Evolutionary conservation across 1,284 basidiomycete genomes (phyloP), one percentile per base, ranked within the genome.

Genomic region (Naganishia sp.): DNA sequence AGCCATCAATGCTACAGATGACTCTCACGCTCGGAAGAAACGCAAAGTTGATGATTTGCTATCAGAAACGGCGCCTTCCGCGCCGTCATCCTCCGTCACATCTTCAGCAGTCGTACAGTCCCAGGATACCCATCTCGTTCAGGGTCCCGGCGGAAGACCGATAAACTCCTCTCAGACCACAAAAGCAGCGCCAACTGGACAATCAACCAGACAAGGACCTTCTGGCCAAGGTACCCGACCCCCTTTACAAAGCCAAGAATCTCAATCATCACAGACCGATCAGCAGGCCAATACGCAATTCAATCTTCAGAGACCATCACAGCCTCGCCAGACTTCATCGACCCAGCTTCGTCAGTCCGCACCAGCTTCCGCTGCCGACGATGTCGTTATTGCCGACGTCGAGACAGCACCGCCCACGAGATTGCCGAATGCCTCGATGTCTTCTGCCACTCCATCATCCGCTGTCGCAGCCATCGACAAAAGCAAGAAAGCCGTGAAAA

Each of bases 321-420:
- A 54, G 31, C n/a, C 52, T 2, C 18, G 32, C 4, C 52, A 54
- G 32, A 32, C 51, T 3, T 31, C 51, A 9, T 31, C 10, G 15
- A 28, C 25, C 1, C 52, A 45, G 25, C 13, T 6, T 18, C 23
- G n/a, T 45, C 25, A n/a, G 25, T 25, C 55, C 3, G 42, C 42
- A 17, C 55, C 21, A 23, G n/a, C 52, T 21, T 39, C 52, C 4
- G 31, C 17, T 10, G 42, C 42, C 42, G 55, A 57, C 4, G 42
- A 57, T 31, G 55, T 57, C 23, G 55, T 57, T 13, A 57, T 57
- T 18, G 55, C 55, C 23, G 55, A 57, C 17, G 55, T 57, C 23
- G 55, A 57, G 18, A 18, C 43, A 28, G 41, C 11, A 28, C 55
- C 55, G 9, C 45, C 55, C 2, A 42, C 41, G 18, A 45, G 45